phyloP scores from a whole-genome alignment of 257 asterid species.

The Ehretia macrophylla region DNA sequence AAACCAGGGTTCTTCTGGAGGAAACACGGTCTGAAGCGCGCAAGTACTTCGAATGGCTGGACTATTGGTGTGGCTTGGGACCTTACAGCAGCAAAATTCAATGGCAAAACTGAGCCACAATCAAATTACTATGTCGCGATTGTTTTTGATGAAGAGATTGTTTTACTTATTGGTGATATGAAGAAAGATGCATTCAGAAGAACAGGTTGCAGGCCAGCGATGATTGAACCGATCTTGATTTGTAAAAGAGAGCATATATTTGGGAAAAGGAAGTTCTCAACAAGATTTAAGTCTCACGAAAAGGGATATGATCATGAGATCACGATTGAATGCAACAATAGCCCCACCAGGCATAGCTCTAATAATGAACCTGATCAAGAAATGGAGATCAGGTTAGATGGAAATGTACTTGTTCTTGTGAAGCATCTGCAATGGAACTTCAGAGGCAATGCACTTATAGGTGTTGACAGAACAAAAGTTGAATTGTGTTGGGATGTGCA shows the following conservation, averaged over 20 bases:
- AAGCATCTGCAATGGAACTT: constrained; percentile 94
- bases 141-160: constrained; percentile 67
- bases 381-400: constrained; percentile 88
- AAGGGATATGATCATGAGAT: no score
- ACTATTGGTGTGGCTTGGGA: constrained; percentile 76
- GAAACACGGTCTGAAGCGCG: constrained; percentile 75
- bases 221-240: constrained; percentile 65
- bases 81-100: constrained; percentile 63
- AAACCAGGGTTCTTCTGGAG: constrained; percentile 95
- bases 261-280: constrained; percentile 69
- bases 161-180: constrained; percentile 65
- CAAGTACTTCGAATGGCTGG: constrained; percentile 37
- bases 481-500: constrained; percentile 92
- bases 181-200: constrained; percentile 77
- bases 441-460: constrained; percentile 70
- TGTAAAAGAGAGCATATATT: constrained; percentile 78
- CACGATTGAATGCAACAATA: constrained; percentile 59
- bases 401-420: constrained; percentile 54
- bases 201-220: constrained; percentile 78
- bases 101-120: constrained; percentile 75
- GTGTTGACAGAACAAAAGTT: constrained; percentile 48
- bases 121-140: constrained; percentile 87
- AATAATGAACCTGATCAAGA: no score
- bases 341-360: no score
- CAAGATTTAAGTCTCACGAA: constrained; percentile 60